These are phyloP conservation scores for Dryas octopetala DNA, from an alignment of 306 rosid species.

Conservation along the genomic window DNA sequence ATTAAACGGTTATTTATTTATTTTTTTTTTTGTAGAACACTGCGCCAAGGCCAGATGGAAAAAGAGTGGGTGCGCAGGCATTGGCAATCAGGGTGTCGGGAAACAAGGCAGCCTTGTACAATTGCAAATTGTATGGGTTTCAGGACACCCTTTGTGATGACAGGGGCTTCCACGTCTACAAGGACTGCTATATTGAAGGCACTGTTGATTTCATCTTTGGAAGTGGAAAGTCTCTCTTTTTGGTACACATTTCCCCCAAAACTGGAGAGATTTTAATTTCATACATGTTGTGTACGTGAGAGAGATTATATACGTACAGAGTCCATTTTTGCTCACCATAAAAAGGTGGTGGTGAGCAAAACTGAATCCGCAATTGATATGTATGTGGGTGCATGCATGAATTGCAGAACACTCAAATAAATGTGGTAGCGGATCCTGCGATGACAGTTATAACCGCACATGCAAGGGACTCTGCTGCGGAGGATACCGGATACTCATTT, in stretches of 20 bases:
- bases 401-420: slow-evolving; percentile 38
- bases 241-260: slow-evolving; percentile 26
- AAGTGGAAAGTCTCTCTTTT: slow-evolving; percentile 41
- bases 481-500: slow-evolving; percentile 42
- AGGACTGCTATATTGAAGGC: slow-evolving; percentile 47
- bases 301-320: too few relatives aligned
- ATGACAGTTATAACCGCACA: slow-evolving; percentile 54
- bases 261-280: not conserved
- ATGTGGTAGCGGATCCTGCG: slow-evolving; percentile 21
- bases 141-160: slow-evolving; percentile 60
- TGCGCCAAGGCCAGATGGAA: slow-evolving; percentile 38
- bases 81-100: slow-evolving; percentile 47
- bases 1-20: not conserved
- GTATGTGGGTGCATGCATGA: too few relatives aligned
- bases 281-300: too few relatives aligned
- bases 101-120: slow-evolving; percentile 34
- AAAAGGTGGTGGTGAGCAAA: too few relatives aligned
- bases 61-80: slow-evolving; percentile 37
- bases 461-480: slow-evolving; percentile 26
- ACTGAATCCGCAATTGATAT: too few relatives aligned
- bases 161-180: slow-evolving; percentile 42
- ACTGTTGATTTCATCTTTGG: slow-evolving; percentile 45
- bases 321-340: too few relatives aligned
- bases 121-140: slow-evolving; percentile 41
- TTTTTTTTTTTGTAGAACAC: slow-evolving; percentile 32